Conservation (phyloP, 257 asterid genomes). For the Asclepias syriaca region DNA sequence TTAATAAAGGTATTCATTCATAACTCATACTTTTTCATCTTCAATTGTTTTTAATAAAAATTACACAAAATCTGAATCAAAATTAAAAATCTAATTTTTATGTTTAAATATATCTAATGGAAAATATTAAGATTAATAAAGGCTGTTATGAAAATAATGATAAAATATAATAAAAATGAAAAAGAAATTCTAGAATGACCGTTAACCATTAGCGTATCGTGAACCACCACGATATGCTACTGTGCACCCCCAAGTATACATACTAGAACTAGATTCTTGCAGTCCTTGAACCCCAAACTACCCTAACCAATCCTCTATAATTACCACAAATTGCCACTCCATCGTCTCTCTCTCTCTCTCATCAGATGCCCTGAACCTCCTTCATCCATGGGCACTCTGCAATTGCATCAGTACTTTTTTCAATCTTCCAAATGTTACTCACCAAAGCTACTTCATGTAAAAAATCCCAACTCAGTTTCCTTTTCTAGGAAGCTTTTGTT, state of each 20-base stretch:
- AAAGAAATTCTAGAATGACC: slow-evolving; percentile 19
- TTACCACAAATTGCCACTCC: slow-evolving; percentile 2
- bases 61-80: too few relatives aligned
- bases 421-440: slow-evolving; percentile 25
- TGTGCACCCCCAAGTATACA: background rate
- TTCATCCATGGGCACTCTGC: slow-evolving; percentile 54
- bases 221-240: slow-evolving; percentile 12
- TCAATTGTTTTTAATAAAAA: too few relatives aligned
- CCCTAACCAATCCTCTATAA: background rate
- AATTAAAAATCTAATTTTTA: too few relatives aligned
- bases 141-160: too few relatives aligned
- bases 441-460: slow-evolving; percentile 43
- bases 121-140: too few relatives aligned
- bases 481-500: slow-evolving; percentile 34
- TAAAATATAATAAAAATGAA: background rate
- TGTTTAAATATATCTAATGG: too few relatives aligned
- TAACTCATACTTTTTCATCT: too few relatives aligned
- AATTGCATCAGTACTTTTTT: slow-evolving; percentile 29
- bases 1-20: too few relatives aligned
- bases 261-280: slow-evolving; percentile 1
- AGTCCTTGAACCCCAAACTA: slow-evolving; percentile 1
- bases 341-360: slow-evolving; percentile 8
- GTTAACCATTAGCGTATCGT: slow-evolving; percentile 19
- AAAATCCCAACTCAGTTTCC: slow-evolving; percentile 39
- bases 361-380: background rate